Evolutionary conservation across 768 basidiomycete species (phyloP), one percentile per base, ranked within the genome.

Genomic region (Imleria badia): DNA sequence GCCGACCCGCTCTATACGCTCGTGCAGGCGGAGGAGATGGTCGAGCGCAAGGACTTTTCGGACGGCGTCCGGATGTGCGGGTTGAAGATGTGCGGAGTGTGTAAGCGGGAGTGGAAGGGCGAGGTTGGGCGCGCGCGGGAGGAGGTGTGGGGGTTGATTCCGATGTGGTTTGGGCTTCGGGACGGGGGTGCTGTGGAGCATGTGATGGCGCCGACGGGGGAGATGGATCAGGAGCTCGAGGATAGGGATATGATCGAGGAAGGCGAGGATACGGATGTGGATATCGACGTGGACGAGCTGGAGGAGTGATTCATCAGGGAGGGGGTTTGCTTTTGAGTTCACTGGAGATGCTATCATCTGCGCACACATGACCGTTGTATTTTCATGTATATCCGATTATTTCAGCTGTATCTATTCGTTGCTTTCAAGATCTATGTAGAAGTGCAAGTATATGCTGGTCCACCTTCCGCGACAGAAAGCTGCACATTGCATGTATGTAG

Each of bases 1-100:
- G 87, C 84, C 4, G 89, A 91, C 63, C 84, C 86, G 48, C 69
- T 91, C 22, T 87, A 78, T 63, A 86, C 87, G 52, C 78, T 91
- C 41, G 62, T 74, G 5, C 88, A 89, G 69, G 83, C 84, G 15
- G 74, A 77, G 50, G 87, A 87, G 61, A 89, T 90, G 89, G 74
- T 90, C 42, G 76, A 78, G 20, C 75, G 88, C 45, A 84, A 78
- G 47, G 87, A 89, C 65, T 88, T 87, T 66, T 81, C 82, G 44
- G 82, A 86, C 65, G 86, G 85, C 5, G 75, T 78, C 52, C 67
- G 70, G 51, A 72, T 73, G 64, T 80, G 81, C 53, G 81, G 81
- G 45, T 65, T 86, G 58, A 74, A 65, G 71, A 82, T 78, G 74
- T 89, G 81, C 64, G 72, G 61, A 58, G 66, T 69, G 56, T 85